Percentiles rank a stretch among this genome's conserved stretches.
Conservation (phyloP, 1,284 basidiomycete genomes). For the Taiwanofungus camphoratus region DNA sequence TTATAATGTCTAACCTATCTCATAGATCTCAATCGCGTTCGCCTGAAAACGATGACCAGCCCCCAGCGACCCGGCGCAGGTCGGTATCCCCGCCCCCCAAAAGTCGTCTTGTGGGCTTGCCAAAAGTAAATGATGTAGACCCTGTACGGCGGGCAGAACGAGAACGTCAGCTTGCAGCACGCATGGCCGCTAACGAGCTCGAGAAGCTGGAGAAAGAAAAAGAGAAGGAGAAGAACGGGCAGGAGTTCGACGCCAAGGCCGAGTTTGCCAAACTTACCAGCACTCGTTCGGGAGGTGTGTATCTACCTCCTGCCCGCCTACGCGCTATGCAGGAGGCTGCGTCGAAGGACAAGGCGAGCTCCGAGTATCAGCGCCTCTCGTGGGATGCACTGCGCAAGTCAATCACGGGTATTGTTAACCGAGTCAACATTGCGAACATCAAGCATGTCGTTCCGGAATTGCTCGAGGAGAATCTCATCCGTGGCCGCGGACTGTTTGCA, state of each 20-base stretch:
- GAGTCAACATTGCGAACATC: constrained; percentile 94
- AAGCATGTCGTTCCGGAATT: constrained; percentile 95
- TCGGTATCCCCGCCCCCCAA: constrained; percentile 49
- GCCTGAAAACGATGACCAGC: constrained; percentile 40
- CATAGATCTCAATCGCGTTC: constrained; percentile 55
- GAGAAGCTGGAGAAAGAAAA: constrained; percentile 50
- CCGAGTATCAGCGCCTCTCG: constrained; percentile 93
- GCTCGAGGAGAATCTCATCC: constrained; percentile 87
- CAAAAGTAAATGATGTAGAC: constrained; percentile 70
- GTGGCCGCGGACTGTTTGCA: constrained; percentile 85
- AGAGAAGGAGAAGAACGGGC: constrained; percentile 38
- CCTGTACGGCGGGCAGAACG: constrained; percentile 71
- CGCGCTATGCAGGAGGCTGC: constrained; percentile 90
- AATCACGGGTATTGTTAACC: constrained; percentile 99
- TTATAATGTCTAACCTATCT: background rate
- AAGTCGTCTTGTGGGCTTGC: constrained; percentile 36
- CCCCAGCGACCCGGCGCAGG: constrained; percentile 57
- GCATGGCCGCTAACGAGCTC: constrained; percentile 69
- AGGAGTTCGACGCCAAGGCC: constrained; percentile 60
- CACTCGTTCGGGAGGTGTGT: constrained; percentile 88
- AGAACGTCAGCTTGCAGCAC: constrained; percentile 71
- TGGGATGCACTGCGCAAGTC: constrained; percentile 99
- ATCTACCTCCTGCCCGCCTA: constrained; percentile 91
- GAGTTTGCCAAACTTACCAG: constrained; percentile 79
- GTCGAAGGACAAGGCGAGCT: constrained; percentile 75